Base-by-base conservation (phyloP, 1,284 basidiomycete genomes). In the Cutaneotrichosporon cyanovorans region DNA sequence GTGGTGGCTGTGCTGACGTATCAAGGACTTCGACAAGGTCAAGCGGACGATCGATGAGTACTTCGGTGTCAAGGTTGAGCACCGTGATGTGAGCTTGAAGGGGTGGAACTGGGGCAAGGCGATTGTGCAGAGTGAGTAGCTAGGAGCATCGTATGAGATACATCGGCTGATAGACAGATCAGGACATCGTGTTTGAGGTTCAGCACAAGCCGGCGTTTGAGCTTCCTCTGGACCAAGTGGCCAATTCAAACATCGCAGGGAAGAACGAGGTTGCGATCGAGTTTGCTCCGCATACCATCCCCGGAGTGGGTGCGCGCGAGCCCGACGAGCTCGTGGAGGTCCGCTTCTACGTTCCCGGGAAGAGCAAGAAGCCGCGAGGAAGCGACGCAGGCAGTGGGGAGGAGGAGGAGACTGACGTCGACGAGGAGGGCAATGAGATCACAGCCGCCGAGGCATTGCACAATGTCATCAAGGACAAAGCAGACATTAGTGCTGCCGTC, bases 41-140 rank as follows among this genome's bases (percentile, higher is more conserved):
- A 76, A 82, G 9, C 73, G 77, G 37, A 67, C 89, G n/a, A 71
- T 92, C 48, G 89, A 88, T 68, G 84, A 85, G 57, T 81, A 88
- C 72, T 97, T 91, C 74, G 81, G 79, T 49, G 76, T 92, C 53
- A 80, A 84, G 7, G 76, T 98, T 22, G 93, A 97, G 65, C 80
- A 80, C 11, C 83, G 82, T 66, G 95, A 99, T 61, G 77, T 84
- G 16, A 85, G 87, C 8, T 80, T 92, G 64, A 89, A 90, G 65
- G 95, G 95, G 1, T 98, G 91, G 91, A 98, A 99, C 69, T 99
- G 95, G 95, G 95, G 95, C 15, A 80, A 85, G 33, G 87, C 87
- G 3, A 88, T 93, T 63, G 90, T 98, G 57, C 86, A 89, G 77
- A 86, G 91, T 87, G 56, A 55, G 78, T 49, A 40, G 40, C 25